Conservation (phyloP, 345 rosid species). For the Hypericum perforatum region DNA sequence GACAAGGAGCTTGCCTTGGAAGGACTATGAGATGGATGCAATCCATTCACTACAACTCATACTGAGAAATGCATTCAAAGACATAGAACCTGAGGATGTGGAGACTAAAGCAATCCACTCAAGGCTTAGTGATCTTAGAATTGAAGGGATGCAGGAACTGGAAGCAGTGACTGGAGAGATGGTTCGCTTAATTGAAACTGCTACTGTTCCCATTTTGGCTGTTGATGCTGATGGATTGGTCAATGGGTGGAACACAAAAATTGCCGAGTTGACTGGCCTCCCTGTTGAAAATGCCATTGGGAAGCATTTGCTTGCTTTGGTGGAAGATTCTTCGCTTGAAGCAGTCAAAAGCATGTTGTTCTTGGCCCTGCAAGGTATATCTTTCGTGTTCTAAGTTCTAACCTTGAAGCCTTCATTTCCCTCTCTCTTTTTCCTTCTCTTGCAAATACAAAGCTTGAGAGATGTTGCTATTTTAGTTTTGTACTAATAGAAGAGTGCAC, state of each 20-base stretch:
- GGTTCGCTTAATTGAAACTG: constrained; percentile 93
- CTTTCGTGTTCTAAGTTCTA: constrained; percentile 7
- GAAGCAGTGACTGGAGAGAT: constrained; percentile 95
- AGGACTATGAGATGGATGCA: constrained; percentile 94
- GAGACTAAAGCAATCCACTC: constrained; percentile 43
- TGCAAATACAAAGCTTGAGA: neutral
- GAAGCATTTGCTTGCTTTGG: constrained; percentile 66
- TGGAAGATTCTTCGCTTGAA: constrained; percentile 73
- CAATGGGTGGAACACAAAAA: constrained; percentile 92
- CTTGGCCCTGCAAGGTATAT: constrained; percentile 73
- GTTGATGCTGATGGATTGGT: constrained; percentile 77
- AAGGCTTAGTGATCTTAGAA: constrained; percentile 59
- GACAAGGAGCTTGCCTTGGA: constrained; percentile 86
- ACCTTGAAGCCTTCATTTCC: neutral
- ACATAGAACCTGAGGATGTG: constrained; percentile 31
- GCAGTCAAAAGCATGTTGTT: constrained; percentile 51
- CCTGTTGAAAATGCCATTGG: constrained; percentile 78
- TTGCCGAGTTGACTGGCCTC: constrained; percentile 80
- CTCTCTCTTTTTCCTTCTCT: too few relatives aligned
- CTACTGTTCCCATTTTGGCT: constrained; percentile 82
- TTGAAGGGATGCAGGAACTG: constrained; percentile 77
- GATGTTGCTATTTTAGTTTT: neutral
- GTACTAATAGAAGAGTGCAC: too few relatives aligned
- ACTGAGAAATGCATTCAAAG: constrained; percentile 71
- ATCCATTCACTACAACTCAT: constrained; percentile 95